phyloP scores from a whole-genome alignment of 192 early-diverging fungal genomes.

The Coemansia sp. region DNA sequence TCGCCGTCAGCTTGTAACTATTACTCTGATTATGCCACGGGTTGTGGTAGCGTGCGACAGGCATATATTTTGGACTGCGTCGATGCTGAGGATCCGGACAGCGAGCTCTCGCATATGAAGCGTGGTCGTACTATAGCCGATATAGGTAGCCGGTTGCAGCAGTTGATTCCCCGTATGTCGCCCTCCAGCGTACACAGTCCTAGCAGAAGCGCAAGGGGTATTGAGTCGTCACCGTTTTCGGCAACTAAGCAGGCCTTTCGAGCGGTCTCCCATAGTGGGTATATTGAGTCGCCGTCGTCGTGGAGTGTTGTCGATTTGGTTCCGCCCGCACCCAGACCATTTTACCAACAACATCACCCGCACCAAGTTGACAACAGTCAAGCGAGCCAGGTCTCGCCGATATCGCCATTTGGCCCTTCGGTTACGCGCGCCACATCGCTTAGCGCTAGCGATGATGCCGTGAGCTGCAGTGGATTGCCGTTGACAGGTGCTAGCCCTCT shows the following conservation, averaged over 20 bases:
- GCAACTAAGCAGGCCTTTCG: neutral
- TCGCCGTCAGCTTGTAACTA: neutral
- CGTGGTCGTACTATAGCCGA: conserved; percentile 38
- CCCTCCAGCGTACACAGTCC: neutral
- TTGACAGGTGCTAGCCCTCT: neutral
- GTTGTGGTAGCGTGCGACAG: neutral
- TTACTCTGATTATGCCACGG: neutral
- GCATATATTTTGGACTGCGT: neutral
- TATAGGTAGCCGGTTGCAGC: conserved; percentile 32
- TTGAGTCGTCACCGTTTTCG: neutral
- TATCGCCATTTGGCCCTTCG: conserved; percentile 17
- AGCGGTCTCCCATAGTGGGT: conserved; percentile 22
- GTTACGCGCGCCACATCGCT: conserved; percentile 11
- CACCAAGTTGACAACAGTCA: neutral
- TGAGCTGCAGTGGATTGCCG: neutral
- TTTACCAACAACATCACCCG: neutral
- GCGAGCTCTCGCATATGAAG: conserved; percentile 5
- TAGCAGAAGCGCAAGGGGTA: neutral
- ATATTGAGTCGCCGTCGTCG: conserved; percentile 9
- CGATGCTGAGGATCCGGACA: neutral
- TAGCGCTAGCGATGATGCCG: neutral
- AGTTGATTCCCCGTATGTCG: conserved; percentile 42
- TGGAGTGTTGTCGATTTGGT: conserved; percentile 22
- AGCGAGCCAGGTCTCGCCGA: conserved; percentile 8
- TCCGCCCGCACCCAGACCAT: conserved; percentile 16